phyloP scores from a whole-genome alignment of 345 rosid species.

The Brassica incana region DNA sequence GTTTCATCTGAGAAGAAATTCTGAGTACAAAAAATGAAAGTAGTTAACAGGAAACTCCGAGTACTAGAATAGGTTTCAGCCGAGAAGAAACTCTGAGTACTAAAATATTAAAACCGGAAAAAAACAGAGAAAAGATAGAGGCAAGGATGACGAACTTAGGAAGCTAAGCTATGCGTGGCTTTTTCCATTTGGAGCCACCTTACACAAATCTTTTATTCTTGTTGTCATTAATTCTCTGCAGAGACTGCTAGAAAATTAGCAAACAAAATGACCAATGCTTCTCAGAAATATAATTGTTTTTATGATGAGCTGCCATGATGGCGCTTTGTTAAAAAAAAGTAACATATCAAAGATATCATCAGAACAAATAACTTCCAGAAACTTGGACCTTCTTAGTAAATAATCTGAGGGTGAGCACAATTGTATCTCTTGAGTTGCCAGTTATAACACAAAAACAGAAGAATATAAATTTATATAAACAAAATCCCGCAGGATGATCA shows the following conservation, averaged over 20 bases:
- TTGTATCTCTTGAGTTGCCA: not conserved
- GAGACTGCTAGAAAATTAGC: not conserved
- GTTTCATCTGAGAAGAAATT: too few species aligned
- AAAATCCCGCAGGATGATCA: not conserved
- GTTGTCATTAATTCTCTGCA: not conserved
- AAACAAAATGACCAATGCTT: not conserved
- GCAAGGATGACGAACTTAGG: too few species aligned
- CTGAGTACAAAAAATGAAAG: too few species aligned
- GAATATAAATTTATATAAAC: not conserved
- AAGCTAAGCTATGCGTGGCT: too few species aligned
- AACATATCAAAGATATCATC: too few species aligned
- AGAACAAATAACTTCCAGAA: not conserved
- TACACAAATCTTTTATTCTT: not conserved
- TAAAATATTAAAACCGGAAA: too few species aligned
- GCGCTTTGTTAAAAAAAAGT: too few species aligned
- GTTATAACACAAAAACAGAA: not conserved
- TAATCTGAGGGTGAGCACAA: not conserved
- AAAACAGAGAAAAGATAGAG: too few species aligned
- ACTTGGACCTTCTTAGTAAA: not conserved
- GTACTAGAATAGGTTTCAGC: too few species aligned
- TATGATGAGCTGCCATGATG: not conserved
- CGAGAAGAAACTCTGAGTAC: too few species aligned
- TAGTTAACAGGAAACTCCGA: too few species aligned
- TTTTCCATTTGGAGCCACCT: not conserved
- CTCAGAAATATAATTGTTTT: not conserved